Base-by-base conservation (phyloP, 2,329 filamentous ascomycete species). In the Mycogone perniciosa region DNA sequence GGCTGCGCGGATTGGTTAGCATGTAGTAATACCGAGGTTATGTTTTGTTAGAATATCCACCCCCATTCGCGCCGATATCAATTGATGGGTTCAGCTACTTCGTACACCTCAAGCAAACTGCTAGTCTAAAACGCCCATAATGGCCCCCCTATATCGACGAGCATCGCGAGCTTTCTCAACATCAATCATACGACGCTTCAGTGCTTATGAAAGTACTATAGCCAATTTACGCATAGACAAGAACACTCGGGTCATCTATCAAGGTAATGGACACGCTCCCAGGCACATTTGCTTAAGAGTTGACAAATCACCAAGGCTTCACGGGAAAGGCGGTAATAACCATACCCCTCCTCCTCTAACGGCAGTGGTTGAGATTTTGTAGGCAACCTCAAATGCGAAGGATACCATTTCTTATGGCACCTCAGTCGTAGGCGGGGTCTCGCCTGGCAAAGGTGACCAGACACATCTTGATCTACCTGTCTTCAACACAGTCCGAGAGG, bases 371-470 rank as follows among this genome's bases (percentile, higher is more conserved):
- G 11, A 29, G 10, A 31, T 27, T 34, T 0, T 0, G 0, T 1
- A 71, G 68, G 69, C 69, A 4, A 71, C 69, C 0, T 51, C 59
- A 5, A 71, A 71, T 50, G 67, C 69, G 0, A 60, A 59, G 44
- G 66, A 70, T 13, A 71, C 69, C 0, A 67, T 71, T 34, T 63
- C 52, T 1, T 71, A 71, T 46, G 68, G 68, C 6, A 71, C 68
- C 1, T 62, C 63, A 0, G 57, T 71, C 6, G 66, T 70, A 0
- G 68, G 69, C 2, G 68, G 69, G 8, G 67, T 71, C 3, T 70
- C 68, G 0, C 67, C 68, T 0, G 65, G 63, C 0, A 71, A 70
- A 44, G 67, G 65, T 5, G 63, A 63, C 4, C 55, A 57, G 29
- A 55, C 29, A 5, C 69, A 70, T 31, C 60, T 71, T 1, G 59